Percentiles rank a stretch among this genome's conserved stretches.
Evolutionary conservation across 2,329 filamentous ascomycete species (phyloP).

Genomic region (Alternaria arborescens): DNA sequence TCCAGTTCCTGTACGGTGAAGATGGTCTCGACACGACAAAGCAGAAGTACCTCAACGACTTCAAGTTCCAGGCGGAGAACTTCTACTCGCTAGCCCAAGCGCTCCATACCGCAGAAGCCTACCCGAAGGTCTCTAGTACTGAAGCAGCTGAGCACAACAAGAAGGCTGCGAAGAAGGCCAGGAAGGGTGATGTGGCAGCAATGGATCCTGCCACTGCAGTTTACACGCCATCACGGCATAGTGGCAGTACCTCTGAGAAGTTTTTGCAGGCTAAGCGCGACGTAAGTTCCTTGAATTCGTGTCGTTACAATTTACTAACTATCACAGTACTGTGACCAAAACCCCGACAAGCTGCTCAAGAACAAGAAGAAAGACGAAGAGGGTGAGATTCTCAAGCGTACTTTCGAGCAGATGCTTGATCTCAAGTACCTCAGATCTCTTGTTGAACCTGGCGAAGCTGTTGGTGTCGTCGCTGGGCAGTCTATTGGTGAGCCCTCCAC

Average conservation of each 20-base stretch:
- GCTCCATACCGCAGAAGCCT: slow-evolving; percentile 70
- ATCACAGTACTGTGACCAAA: slow-evolving; percentile 75
- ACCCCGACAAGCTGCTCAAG: slow-evolving; percentile 68
- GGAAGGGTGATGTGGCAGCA: slow-evolving; percentile 73
- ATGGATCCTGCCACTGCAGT: slow-evolving; percentile 79
- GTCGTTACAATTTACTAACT: slow-evolving; percentile 22
- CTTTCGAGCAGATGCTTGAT: slow-evolving; percentile 83
- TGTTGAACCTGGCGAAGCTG: slow-evolving; percentile 93
- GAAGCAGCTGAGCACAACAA: slow-evolving; percentile 70
- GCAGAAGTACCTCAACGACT: slow-evolving; percentile 88
- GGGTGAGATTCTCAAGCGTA: slow-evolving; percentile 65
- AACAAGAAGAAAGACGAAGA: slow-evolving; percentile 65
- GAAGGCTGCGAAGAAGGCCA: slow-evolving; percentile 77
- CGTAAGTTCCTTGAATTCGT: slow-evolving; percentile 48
- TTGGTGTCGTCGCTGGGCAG: slow-evolving; percentile 95
- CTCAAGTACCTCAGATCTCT: slow-evolving; percentile 93
- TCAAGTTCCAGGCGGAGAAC: slow-evolving; percentile 89
- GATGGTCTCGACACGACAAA: slow-evolving; percentile 95
- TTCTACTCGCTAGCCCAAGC: slow-evolving; percentile 80
- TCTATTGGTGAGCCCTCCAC: slow-evolving; percentile 97
- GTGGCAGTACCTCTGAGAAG: slow-evolving; percentile 87
- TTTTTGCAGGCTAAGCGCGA: slow-evolving; percentile 76
- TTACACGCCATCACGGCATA: slow-evolving; percentile 78
- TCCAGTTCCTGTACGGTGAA: slow-evolving; percentile 97
- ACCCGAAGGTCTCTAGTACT: slow-evolving; percentile 68